A percentile compares a stretch with the other conserved stretches of the same genome.
Evolutionary conservation across 2,329 filamentous ascomycete species (phyloP).

Genomic region (Clarireedia paspali): DNA sequence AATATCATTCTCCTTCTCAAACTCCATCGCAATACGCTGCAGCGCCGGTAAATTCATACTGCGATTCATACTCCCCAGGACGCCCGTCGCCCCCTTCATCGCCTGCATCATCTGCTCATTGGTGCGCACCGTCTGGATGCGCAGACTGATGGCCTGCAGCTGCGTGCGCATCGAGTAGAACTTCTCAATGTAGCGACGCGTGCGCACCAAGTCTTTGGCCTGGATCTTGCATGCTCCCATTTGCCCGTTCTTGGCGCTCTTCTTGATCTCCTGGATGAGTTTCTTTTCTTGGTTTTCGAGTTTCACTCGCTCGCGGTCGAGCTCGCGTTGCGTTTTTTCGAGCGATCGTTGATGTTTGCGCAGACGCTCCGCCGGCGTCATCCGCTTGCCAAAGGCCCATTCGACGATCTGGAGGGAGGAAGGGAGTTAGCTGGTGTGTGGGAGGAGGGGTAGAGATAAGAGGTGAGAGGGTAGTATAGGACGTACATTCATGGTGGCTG

Average conservation of each 20-base stretch:
- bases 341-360: conserved; percentile 93
- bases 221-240: conserved; percentile 99
- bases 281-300: conserved; percentile 99
- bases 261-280: conserved; percentile 90
- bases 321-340: conserved; percentile 93
- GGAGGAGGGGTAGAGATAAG: neutral
- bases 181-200: conserved; percentile 91
- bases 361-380: conserved; percentile 88
- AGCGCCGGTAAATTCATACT: conserved; percentile 95
- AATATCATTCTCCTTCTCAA: conserved; percentile 96
- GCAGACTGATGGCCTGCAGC: conserved; percentile 87
- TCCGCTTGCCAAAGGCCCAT: conserved; percentile 99
- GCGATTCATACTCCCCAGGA: conserved; percentile 93
- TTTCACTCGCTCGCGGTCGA: conserved; percentile 91
- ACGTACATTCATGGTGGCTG: conserved; percentile 46
- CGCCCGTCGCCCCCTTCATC: conserved; percentile 94
- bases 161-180: conserved; percentile 98
- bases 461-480: neutral
- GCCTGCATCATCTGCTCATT: conserved; percentile 99
- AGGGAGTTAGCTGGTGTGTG: neutral
- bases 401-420: conserved; percentile 66
- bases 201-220: conserved; percentile 91
- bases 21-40: conserved; percentile 97
- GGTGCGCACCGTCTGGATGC: conserved; percentile 95
- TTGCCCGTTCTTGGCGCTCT: conserved; percentile 95